Conservation (phyloP, 768 basidiomycete species). For the Tremella mesenterica region DNA sequence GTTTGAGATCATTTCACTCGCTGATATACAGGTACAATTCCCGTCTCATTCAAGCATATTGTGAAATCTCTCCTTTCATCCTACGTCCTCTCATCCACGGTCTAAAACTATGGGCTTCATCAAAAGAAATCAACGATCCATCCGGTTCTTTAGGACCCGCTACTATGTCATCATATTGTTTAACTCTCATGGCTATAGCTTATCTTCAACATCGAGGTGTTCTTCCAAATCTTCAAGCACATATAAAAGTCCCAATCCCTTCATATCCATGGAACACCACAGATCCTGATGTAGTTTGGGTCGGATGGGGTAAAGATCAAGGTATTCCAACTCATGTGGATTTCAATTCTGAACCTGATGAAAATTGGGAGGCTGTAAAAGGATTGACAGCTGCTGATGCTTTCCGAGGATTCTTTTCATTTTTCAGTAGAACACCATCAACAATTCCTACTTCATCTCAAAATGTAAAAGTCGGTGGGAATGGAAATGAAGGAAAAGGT, state of each 20-base stretch:
- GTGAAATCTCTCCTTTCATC: constrained; percentile 31
- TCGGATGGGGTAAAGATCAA: constrained; percentile 30
- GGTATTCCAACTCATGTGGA: constrained; percentile 28
- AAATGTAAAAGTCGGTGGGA: neutral
- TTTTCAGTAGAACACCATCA: constrained; percentile 17
- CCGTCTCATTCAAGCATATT: constrained; percentile 37
- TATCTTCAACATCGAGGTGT: constrained; percentile 36
- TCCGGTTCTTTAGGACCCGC: constrained; percentile 32
- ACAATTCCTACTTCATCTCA: too few relatives aligned
- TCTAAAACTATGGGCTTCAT: constrained; percentile 37
- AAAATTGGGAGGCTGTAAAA: too few relatives aligned
- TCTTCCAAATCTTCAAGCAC: constrained; percentile 39
- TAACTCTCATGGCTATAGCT: constrained; percentile 40
- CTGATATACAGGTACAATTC: constrained; percentile 41
- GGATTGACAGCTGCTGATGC: constrained; percentile 29
- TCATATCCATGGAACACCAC: constrained; percentile 8
- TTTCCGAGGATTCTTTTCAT: constrained; percentile 36
- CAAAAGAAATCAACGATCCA: constrained; percentile 36
- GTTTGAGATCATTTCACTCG: too few relatives aligned
- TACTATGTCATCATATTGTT: constrained; percentile 40
- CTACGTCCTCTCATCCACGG: constrained; percentile 41
- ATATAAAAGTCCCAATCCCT: constrained; percentile 15
- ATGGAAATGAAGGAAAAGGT: too few relatives aligned
- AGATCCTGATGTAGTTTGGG: constrained; percentile 31
- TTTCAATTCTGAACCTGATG: constrained; percentile 12